Conservation (phyloP, 2,329 filamentous ascomycete genomes). For the Cordyceps pruinosa region DNA sequence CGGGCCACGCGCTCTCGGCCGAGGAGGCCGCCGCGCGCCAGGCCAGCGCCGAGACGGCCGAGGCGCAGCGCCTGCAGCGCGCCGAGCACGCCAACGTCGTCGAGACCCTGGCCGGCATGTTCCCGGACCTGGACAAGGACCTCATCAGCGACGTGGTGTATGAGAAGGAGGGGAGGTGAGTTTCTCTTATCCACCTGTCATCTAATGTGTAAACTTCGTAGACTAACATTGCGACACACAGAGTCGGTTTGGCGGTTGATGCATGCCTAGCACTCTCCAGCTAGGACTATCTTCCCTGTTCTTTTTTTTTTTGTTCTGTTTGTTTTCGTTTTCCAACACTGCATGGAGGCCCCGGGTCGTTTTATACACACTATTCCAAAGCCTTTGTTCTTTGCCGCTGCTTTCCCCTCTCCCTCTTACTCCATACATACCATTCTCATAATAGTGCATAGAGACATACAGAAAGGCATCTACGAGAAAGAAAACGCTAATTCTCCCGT, state of each 20-base stretch:
- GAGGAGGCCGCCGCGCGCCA: slow-evolving; percentile 87
- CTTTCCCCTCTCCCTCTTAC: too few species aligned
- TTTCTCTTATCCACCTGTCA: slow-evolving; percentile 19
- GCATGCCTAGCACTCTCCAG: slow-evolving; percentile 67
- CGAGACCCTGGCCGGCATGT: slow-evolving; percentile 93
- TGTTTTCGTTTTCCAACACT: background rate
- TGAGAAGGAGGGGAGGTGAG: slow-evolving; percentile 87
- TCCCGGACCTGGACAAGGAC: slow-evolving; percentile 87
- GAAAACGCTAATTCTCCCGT: too few species aligned
- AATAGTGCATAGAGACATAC: too few species aligned
- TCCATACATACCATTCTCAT: too few species aligned
- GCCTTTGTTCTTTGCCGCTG: background rate
- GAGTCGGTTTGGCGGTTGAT: slow-evolving; percentile 79
- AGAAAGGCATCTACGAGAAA: too few species aligned
- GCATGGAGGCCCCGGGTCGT: background rate
- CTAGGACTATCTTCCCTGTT: too few species aligned
- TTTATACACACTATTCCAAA: background rate
- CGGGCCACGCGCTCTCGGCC: slow-evolving; percentile 51
- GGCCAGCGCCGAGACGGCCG: slow-evolving; percentile 81
- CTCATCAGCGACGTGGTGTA: slow-evolving; percentile 95
- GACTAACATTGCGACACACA: slow-evolving; percentile 26
- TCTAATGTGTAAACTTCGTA: background rate
- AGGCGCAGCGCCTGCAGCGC: slow-evolving; percentile 74
- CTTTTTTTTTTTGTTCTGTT: background rate
- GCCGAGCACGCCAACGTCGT: slow-evolving; percentile 87